phyloP scores from a whole-genome alignment of 345 rosid genomes.

The Salix exigua region DNA sequence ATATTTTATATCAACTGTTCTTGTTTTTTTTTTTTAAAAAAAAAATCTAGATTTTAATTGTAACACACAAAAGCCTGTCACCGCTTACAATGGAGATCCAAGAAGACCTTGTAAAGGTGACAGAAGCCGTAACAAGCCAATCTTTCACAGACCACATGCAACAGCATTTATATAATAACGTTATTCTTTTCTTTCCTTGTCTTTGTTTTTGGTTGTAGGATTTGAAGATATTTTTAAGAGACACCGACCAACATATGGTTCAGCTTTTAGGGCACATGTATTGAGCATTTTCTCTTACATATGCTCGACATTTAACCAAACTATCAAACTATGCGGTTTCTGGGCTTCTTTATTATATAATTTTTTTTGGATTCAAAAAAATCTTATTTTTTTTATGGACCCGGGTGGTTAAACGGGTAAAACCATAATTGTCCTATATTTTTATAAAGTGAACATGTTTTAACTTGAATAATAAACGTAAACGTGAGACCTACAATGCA shows the following conservation, averaged over 20 bases:
- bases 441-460: too few relatives aligned
- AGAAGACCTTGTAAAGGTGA: constrained; percentile 35
- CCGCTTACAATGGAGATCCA: constrained; percentile 32
- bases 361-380: too few relatives aligned
- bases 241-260: constrained; percentile 50
- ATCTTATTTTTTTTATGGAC: too few relatives aligned
- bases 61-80: neutral
- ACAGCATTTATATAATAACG: neutral
- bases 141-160: constrained; percentile 14
- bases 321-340: neutral
- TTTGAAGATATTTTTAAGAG: constrained; percentile 15
- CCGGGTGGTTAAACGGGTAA: too few relatives aligned
- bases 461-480: too few relatives aligned
- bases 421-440: too few relatives aligned
- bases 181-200: neutral
- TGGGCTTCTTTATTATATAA: neutral
- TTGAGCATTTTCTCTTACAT: constrained; percentile 23
- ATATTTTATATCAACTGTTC: too few relatives aligned
- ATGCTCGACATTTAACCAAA: constrained; percentile 31
- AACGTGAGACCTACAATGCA: too few relatives aligned
- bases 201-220: neutral
- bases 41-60: too few relatives aligned
- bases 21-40: too few relatives aligned
- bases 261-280: constrained; percentile 51
- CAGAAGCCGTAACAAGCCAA: constrained; percentile 42